Conservation (phyloP, 208 protist species). For the Trypanosomatidae sp. region DNA sequence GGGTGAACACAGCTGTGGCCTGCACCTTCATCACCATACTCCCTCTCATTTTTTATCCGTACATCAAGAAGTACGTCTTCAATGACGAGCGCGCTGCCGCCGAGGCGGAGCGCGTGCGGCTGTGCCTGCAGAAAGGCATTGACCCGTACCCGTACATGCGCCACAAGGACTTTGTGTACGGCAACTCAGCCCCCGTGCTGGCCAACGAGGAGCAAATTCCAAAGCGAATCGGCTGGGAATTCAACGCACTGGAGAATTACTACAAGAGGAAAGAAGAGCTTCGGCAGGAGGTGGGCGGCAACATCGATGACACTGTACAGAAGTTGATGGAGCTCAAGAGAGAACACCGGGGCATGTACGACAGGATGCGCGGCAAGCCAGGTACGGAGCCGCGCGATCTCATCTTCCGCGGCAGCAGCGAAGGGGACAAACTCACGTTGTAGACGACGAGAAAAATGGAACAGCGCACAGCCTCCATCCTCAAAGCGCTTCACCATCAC, state of each 20-base stretch:
- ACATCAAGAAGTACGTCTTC: slow-evolving; percentile 62
- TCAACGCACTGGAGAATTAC: slow-evolving; percentile 49
- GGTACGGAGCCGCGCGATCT: slow-evolving; percentile 53
- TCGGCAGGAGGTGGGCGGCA: slow-evolving; percentile 61
- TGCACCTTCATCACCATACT: slow-evolving; percentile 46
- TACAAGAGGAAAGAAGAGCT: slow-evolving; percentile 76
- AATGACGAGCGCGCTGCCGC: slow-evolving; percentile 40
- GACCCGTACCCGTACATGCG: slow-evolving; percentile 90
- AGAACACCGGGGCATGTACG: slow-evolving; percentile 37
- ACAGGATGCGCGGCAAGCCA: slow-evolving; percentile 22
- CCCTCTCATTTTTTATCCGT: slow-evolving; percentile 63
- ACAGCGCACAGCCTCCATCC: neutral
- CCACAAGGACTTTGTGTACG: slow-evolving; percentile 83
- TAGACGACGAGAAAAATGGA: slow-evolving; percentile 6
- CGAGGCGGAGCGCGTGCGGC: slow-evolving; percentile 86
- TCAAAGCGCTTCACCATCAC: neutral
- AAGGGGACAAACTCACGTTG: slow-evolving; percentile 40
- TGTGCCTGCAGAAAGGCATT: slow-evolving; percentile 91
- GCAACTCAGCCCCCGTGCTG: slow-evolving; percentile 49
- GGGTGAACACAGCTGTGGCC: slow-evolving; percentile 58
- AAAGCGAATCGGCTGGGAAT: slow-evolving; percentile 52
- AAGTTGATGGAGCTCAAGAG: slow-evolving; percentile 59
- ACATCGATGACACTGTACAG: slow-evolving; percentile 61
- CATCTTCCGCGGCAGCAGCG: slow-evolving; percentile 43
- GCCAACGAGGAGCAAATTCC: slow-evolving; percentile 48